Base-by-base conservation (phyloP, 495 filamentous ascomycete species). In the Daldinia grandis region DNA sequence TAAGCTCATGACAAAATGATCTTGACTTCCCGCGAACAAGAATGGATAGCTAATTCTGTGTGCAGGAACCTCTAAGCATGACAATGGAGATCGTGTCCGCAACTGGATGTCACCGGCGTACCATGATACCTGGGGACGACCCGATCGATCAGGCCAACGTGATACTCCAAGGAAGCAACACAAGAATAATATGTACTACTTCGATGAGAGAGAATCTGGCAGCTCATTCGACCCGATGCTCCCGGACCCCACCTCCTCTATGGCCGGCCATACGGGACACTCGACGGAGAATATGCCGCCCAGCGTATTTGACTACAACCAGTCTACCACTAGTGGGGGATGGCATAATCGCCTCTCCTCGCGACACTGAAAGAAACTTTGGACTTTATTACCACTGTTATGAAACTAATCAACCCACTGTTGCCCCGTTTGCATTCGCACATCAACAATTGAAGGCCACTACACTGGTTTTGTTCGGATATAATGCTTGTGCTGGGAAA, bases 211-310 rank as follows among this genome's bases (percentile, higher is more conserved):
- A n/a, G 56, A 58, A 35, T 60, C 35, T 19, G 40, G 24, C 15
- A 64, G 28, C 38, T 33, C 53, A 6, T 19, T n/a, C 6, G 25
- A 28, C 2, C 44, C 28, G 21, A 10, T 28, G 28, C 8, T 35
- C 4, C 57, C 37, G n/a, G 25, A 50, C 10, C 28, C 62, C 15
- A 17, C n/a, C 12, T 72, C 65, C 15, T 77, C 75, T 3, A 59
- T 64, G 28, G 7, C 66, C n/a, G 75, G 44, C 21, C 73, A 77
- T 49, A 76, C 75, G 9, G 75, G 75, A 14, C 75, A 72, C 58
- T 77, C 75, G 9, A 21, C 17, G 12, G 65, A 76, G 14, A 21
- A 47, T 47, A 47, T 47, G 42, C 42, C 42, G 9, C 42, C 42
- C 19, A 24, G 42, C 42, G 24, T 47, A 19, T 24, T 24, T 24